Evolutionary conservation across 306 rosid genomes (phyloP), one percentile per base, ranked within the genome.

Genomic region (Cicer arietinum): DNA sequence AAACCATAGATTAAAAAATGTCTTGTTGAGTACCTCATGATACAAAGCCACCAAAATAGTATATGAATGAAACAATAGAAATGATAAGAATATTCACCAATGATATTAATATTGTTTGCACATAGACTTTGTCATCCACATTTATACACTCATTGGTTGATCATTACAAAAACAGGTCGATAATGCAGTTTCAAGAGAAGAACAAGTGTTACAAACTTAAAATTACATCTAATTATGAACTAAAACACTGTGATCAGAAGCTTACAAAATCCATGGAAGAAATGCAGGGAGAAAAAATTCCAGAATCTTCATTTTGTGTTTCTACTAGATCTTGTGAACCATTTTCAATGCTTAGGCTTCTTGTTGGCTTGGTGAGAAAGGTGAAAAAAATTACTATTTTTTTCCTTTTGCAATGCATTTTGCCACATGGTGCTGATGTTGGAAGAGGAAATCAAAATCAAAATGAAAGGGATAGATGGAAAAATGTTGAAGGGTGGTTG

Each of bases 401-500:
- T 30, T 30, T 30, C 17, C n/a, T 1, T 13, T 50, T 50, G 54
- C 54, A 50, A n/a, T 50, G 54, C 18, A 50, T n/a, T 50, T 50
- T 50, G 56, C 18, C 14, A n/a, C 20, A n/a, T 50, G 56, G 7
- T 50, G 56, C 20, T 50, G 9, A 30, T 30, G 37, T 30, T 30
- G 6, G 37, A 71, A 71, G 62, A 43, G 18, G 54, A 80, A 47
- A 12, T 48, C 53, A 75, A 74, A 39, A 30, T 48, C 7, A 47
- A 47, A 47, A 0, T 47, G 73, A 56, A 9, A 22, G 8, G 42
- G n/a, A 9, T 59, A 68, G 75, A 50, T 64, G 56, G 20, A 50
- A 52, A 20, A 52, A 20, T 67, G 86, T 60, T 51, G 88, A 79
- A 76, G 53, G 77, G 42, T 58, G 64, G 51, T 84, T 68, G 71